These are phyloP conservation scores for Botrytis byssoidea DNA, from an alignment of 2,329 filamentous ascomycete species.

Conservation along the genomic window DNA sequence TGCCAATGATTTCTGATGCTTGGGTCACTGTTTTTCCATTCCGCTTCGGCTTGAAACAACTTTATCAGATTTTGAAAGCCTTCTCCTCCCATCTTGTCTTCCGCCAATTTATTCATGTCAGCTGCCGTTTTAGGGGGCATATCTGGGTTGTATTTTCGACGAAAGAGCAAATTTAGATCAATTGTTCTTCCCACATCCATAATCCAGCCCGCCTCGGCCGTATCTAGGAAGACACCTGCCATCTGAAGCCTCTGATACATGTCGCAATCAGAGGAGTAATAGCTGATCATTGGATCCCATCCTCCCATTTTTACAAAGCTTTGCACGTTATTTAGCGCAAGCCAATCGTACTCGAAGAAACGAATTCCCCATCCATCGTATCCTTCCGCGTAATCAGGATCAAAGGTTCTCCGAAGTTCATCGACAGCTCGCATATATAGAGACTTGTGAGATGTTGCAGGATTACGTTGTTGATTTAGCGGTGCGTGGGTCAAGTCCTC, in stretches of 20 bases:
- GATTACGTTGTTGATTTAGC: slow-evolving; percentile 22
- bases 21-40: slow-evolving; percentile 33
- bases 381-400: neutral
- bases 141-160: neutral
- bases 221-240: slow-evolving; percentile 44
- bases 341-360: slow-evolving; percentile 53
- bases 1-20: slow-evolving; percentile 52
- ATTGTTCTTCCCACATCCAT: slow-evolving; percentile 46
- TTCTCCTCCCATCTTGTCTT: slow-evolving; percentile 9
- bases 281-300: slow-evolving; percentile 57
- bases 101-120: neutral
- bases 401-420: slow-evolving; percentile 50
- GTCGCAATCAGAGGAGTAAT: slow-evolving; percentile 56
- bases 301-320: slow-evolving; percentile 46
- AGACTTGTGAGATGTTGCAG: slow-evolving; percentile 35
- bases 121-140: slow-evolving; percentile 24
- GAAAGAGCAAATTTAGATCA: slow-evolving; percentile 20
- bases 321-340: slow-evolving; percentile 47
- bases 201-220: slow-evolving; percentile 45
- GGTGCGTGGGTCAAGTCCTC: slow-evolving; percentile 39
- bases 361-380: slow-evolving; percentile 14
- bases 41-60: slow-evolving; percentile 36
- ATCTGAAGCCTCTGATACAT: slow-evolving; percentile 47
- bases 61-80: slow-evolving; percentile 38
- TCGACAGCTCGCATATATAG: slow-evolving; percentile 58